phyloP scores from a whole-genome alignment of 192 early-diverging fungal species.

The Cladochytrium replicatum region DNA sequence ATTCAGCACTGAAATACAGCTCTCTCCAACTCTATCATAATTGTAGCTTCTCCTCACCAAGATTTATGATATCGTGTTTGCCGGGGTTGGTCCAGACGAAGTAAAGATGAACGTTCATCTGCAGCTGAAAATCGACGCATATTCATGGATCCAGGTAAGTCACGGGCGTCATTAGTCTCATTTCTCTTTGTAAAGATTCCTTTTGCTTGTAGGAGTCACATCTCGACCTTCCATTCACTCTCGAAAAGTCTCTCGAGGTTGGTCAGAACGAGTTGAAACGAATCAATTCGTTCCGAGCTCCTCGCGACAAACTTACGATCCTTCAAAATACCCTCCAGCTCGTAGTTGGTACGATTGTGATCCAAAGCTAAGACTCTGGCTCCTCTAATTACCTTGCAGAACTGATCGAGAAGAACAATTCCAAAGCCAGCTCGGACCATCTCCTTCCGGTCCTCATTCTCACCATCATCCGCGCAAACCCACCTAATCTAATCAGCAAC shows the following conservation, averaged over 20 bases:
- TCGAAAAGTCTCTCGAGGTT: constrained; percentile 28
- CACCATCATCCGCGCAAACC: constrained; percentile 31
- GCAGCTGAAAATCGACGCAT: constrained; percentile 28
- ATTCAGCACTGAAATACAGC: not conserved
- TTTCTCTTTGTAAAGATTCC: not conserved
- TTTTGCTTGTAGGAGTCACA: constrained; percentile 27
- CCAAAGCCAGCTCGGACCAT: constrained; percentile 30
- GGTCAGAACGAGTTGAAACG: constrained; percentile 33
- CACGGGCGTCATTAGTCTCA: not conserved
- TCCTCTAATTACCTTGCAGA: constrained; percentile 8
- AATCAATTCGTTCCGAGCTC: constrained; percentile 35
- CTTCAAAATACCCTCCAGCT: constrained; percentile 29
- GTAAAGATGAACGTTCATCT: constrained; percentile 22
- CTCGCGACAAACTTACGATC: constrained; percentile 34
- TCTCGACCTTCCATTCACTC: constrained; percentile 35
- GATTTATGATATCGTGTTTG: constrained; percentile 36
- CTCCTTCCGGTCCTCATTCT: constrained; percentile 39
- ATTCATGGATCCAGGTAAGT: constrained; percentile 30
- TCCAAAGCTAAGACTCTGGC: not conserved
- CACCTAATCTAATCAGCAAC: constrained; percentile 43
- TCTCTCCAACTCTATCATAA: not conserved
- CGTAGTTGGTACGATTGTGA: constrained; percentile 18
- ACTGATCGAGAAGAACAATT: constrained; percentile 23
- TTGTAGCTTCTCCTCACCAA: constrained; percentile 36
- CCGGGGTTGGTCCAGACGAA: constrained; percentile 31